These are phyloP conservation scores for Akanthomyces dipterigenus DNA, from an alignment of 2,329 filamentous ascomycete genomes.

Conservation along the genomic window DNA sequence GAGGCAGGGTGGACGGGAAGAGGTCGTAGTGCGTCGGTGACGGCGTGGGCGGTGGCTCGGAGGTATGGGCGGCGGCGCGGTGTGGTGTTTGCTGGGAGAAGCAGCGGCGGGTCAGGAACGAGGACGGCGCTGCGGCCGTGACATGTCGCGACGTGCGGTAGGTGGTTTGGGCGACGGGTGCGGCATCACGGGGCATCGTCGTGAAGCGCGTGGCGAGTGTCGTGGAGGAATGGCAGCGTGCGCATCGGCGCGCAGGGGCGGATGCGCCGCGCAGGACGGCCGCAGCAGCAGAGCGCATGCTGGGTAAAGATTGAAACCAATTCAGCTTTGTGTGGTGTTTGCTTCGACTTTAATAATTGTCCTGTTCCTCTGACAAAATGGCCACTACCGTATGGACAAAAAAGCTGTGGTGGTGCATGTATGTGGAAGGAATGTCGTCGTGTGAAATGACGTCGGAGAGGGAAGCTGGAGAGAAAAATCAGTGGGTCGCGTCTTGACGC, in stretches of 20 bases:
- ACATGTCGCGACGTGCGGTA: not conserved
- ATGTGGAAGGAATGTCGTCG: not conserved
- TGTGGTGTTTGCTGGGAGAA: constrained; percentile 11
- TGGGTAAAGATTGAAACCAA: not conserved
- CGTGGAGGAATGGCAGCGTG: not conserved
- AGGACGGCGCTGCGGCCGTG: not conserved
- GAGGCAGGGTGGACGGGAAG: constrained; percentile 73
- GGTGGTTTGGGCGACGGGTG: not conserved
- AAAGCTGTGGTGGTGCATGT: not conserved
- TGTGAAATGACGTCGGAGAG: constrained; percentile 1
- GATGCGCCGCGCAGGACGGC: not conserved
- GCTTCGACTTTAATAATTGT: not conserved
- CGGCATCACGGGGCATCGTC: not conserved
- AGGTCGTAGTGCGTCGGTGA: constrained; percentile 65
- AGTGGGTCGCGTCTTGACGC: not conserved
- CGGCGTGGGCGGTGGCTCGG: constrained; percentile 4
- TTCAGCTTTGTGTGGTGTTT: not conserved
- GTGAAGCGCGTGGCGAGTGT: not conserved
- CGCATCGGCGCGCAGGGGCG: not conserved
- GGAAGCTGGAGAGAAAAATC: not conserved
- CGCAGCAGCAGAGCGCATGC: not conserved
- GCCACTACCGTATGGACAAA: too few species aligned
- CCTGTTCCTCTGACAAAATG: not conserved
- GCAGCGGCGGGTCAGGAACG: not conserved
- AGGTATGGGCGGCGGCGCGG: constrained; percentile 11